Conservation (phyloP, 768 basidiomycete genomes). For the Tephrocybe sp. region DNA sequence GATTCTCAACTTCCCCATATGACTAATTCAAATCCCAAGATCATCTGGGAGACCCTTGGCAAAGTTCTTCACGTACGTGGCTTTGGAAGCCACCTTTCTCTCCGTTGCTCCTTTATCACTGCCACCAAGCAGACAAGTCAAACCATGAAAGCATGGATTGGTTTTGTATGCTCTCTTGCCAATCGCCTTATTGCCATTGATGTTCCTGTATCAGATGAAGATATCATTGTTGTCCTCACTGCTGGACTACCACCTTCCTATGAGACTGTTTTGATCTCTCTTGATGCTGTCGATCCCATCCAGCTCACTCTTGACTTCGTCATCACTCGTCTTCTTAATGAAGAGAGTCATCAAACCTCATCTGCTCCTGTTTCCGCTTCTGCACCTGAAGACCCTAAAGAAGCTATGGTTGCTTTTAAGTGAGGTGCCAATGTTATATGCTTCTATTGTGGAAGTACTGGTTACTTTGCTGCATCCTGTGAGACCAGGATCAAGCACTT, state of each 20-base stretch:
- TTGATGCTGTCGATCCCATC: conserved; percentile 11
- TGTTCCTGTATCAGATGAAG: conserved; percentile 20
- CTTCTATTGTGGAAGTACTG: not conserved
- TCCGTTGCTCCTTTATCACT: conserved; percentile 17
- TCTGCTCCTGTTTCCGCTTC: not conserved
- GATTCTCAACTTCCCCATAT: conserved; percentile 18
- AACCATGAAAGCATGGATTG: conserved; percentile 24
- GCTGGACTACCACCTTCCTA: conserved; percentile 12
- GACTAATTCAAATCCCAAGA: conserved; percentile 10
- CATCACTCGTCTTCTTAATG: conserved; percentile 14
- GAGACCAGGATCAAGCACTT: not conserved
- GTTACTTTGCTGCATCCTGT: not conserved
- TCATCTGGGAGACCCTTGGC: conserved; percentile 22
- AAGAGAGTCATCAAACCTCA: conserved; percentile 11
- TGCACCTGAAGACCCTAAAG: not conserved
- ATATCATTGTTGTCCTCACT: conserved; percentile 26
- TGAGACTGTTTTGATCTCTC: conserved; percentile 13
- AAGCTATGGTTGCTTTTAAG: not conserved
- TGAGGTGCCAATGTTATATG: not conserved
- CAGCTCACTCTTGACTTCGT: conserved; percentile 17
- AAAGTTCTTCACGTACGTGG: conserved; percentile 24
- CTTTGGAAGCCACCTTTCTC: conserved; percentile 21
- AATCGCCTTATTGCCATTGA: conserved; percentile 17
- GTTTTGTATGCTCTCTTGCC: conserved; percentile 16
- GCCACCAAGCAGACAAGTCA: conserved; percentile 15